Evolutionary conservation across 2,329 filamentous ascomycete species (phyloP).

Genomic region (Fusarium camptoceras): DNA sequence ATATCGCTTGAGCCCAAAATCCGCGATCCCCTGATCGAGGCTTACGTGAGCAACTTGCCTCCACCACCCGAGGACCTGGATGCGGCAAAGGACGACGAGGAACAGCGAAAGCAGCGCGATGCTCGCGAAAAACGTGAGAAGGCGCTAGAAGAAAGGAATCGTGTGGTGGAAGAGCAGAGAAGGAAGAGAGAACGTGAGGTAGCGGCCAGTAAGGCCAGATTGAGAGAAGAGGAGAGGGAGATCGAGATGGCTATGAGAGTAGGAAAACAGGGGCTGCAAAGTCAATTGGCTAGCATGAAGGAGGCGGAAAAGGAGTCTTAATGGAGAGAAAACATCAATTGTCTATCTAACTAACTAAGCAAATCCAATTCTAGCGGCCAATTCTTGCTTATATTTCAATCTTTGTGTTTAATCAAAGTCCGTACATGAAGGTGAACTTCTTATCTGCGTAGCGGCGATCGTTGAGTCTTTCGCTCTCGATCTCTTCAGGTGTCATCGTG

Average conservation of each 20-base stretch:
- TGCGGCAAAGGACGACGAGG: conserved; percentile 62
- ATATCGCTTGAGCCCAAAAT: conserved; percentile 71
- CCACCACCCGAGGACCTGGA: conserved; percentile 63
- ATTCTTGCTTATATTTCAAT: not conserved
- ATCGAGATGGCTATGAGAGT: conserved; percentile 76
- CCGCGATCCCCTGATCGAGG: conserved; percentile 73
- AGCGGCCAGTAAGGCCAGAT: conserved; percentile 68
- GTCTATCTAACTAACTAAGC: conserved; percentile 22
- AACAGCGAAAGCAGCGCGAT: conserved; percentile 60
- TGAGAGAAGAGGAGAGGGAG: conserved; percentile 76
- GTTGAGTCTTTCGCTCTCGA: conserved; percentile 44
- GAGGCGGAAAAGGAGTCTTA: conserved; percentile 39
- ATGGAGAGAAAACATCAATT: conserved; percentile 7
- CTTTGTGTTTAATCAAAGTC: conserved; percentile 28
- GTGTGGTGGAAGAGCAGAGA: conserved; percentile 72
- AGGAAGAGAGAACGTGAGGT: conserved; percentile 68
- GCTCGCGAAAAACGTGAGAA: conserved; percentile 71
- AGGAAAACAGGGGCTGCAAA: conserved; percentile 72
- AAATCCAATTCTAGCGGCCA: conserved; percentile 11
- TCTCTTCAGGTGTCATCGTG: conserved; percentile 39
- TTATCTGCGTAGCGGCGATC: conserved; percentile 45
- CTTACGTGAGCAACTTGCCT: conserved; percentile 73
- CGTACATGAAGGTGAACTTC: conserved; percentile 47
- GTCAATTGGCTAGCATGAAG: conserved; percentile 62
- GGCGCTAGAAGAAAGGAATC: conserved; percentile 74